Percentiles rank a stretch among this genome's conserved stretches.
phyloP scores from a whole-genome alignment of 2,329 filamentous ascomycete genomes.

The Stagonosporopsis chrysanthemi region DNA sequence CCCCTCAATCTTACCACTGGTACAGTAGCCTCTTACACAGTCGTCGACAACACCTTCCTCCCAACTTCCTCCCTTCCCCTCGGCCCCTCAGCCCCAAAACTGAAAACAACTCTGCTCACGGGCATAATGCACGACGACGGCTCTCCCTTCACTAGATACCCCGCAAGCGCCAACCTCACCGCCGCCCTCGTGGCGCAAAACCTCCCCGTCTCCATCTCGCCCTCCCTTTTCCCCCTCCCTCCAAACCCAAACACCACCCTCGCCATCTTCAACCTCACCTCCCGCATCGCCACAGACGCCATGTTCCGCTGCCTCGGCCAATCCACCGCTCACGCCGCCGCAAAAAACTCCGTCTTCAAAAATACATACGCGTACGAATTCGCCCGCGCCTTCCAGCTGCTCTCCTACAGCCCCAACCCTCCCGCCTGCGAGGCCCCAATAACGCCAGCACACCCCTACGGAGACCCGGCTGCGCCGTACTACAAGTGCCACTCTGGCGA shows the following conservation, averaged over 20 bases:
- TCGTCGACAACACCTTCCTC: conserved; percentile 42
- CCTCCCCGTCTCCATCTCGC: conserved; percentile 23
- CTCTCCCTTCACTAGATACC: conserved; percentile 39
- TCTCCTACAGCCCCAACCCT: conserved; percentile 38
- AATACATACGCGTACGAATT: conserved; percentile 42
- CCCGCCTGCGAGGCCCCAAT: conserved; percentile 47
- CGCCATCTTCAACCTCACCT: conserved; percentile 43
- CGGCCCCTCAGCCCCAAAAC: conserved; percentile 22
- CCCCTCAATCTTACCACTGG: conserved; percentile 22
- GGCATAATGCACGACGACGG: conserved; percentile 46
- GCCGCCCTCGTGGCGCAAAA: conserved; percentile 23
- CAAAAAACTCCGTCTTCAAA: conserved; percentile 34
- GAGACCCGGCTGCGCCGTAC: conserved; percentile 35
- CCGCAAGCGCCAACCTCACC: conserved; percentile 31
- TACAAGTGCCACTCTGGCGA: conserved; percentile 44
- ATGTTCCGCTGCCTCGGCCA: conserved; percentile 43
- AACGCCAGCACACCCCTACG: conserved; percentile 32
- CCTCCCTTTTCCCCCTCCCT: conserved; percentile 30
- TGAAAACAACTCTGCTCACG: conserved; percentile 33
- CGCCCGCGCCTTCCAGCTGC: conserved; percentile 41
- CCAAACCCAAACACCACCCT: conserved; percentile 42
- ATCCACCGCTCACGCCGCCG: conserved; percentile 35
- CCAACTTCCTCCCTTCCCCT: conserved; percentile 33
- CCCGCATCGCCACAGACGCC: conserved; percentile 41
- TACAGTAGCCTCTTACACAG: conserved; percentile 36